Evolutionary conservation across 768 basidiomycete species (phyloP).

Genomic region (Strobilomyces confusus): DNA sequence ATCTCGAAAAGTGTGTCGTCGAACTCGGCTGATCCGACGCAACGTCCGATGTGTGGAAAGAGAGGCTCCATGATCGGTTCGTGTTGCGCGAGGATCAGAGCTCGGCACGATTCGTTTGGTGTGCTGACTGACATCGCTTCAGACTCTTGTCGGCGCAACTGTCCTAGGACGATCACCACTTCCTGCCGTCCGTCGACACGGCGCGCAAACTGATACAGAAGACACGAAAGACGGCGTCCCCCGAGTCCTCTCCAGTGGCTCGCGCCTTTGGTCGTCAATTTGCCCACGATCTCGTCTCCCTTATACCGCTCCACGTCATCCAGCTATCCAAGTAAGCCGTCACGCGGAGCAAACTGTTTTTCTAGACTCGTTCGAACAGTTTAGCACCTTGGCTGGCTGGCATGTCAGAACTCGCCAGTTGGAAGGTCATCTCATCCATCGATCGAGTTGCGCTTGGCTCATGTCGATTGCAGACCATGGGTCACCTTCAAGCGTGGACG

Average conservation of each 20-base stretch:
- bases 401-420: conserved; percentile 46
- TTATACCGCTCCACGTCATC: conserved; percentile 67
- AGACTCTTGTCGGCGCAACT: too few relatives aligned
- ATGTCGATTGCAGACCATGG: conserved; percentile 38
- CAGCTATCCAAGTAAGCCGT: conserved; percentile 42
- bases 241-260: conserved; percentile 47
- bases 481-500: conserved; percentile 48
- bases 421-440: conserved; percentile 49
- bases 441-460: background rate
- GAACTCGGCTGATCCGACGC: conserved; percentile 9
- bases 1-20: background rate
- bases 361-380: conserved; percentile 55
- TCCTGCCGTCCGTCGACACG: too few relatives aligned
- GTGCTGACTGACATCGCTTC: conserved; percentile 4
- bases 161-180: too few relatives aligned
- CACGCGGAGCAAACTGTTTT: conserved; percentile 54
- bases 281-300: conserved; percentile 60
- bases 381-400: conserved; percentile 42
- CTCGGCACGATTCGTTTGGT: background rate
- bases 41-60: conserved; percentile 48
- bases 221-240: conserved; percentile 33
- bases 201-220: too few relatives aligned
- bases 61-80: conserved; percentile 50
- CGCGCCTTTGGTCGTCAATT: conserved; percentile 65
- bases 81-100: conserved; percentile 52